Base-by-base conservation (phyloP, 1,284 basidiomycete genomes). In the Phylloboletellus chloephorus region DNA sequence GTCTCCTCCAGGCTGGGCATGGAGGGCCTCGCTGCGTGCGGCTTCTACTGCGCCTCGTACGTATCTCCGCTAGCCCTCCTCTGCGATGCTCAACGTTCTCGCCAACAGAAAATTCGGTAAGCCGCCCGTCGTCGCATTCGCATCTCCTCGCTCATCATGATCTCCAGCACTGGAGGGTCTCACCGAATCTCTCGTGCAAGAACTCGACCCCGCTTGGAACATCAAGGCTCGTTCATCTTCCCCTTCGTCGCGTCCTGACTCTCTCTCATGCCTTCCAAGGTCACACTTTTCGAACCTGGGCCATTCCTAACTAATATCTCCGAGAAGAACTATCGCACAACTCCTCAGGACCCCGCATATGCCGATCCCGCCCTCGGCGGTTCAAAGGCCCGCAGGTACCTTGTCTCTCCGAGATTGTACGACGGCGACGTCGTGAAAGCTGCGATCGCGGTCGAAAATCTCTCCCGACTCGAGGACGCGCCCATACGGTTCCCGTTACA, bases 161-260 rank as follows among this genome's bases (percentile, higher is more conserved):
- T 38, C 5, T 19, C 10, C 23, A 61, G 59, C 61, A 7, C 13
- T 64, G 7, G 61, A 63, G 43, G 61, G 59, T 31, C 37, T 58
- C 11, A 52, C 48, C 5, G 58, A 63, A 32, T 36, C 36, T 19
- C 40, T 64, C 7, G 47, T 23, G 5, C 24, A 32, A 2, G 60
- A 60, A 24, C 48, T 64, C 3, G 52, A 62, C 29, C 62, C 51
- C 0, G 44, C 47, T 1, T 64, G 61, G 62, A 60, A 62, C 33
- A 59, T 65, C 42, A 52, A 61, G 48, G 60, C 19, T 31, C 8
- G 5, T 20, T 15, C 13, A 12, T 9, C 20, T 23, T 13, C 20
- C 12, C n/a, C 5, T 17, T 5, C 4, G 15, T 17, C 19, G 13
- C 5, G n/a, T 26, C 37, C 28, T 49, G 3, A 39, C 2, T 9